These are phyloP conservation scores for Amanita rubescens DNA, from an alignment of 768 basidiomycete species.

Conservation along the genomic window DNA sequence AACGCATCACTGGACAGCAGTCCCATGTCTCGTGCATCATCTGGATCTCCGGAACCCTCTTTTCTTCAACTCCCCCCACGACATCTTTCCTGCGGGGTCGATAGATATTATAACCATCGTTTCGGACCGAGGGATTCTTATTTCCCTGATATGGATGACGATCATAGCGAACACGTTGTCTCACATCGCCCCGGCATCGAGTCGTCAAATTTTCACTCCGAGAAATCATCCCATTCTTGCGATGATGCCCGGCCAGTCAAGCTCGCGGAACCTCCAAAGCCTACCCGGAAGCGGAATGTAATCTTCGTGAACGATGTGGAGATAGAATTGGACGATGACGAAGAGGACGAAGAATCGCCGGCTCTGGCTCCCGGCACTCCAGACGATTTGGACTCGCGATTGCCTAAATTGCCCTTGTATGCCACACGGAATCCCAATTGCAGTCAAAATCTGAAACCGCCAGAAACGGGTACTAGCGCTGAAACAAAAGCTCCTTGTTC, in stretches of 20 bases:
- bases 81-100: background rate
- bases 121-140: slow-evolving; percentile 6
- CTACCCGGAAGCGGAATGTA: slow-evolving; percentile 23
- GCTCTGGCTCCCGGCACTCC: background rate
- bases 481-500: background rate
- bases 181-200: slow-evolving; percentile 1
- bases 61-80: slow-evolving; percentile 22
- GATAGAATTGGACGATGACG: slow-evolving; percentile 26
- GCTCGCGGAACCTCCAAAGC: background rate
- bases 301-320: slow-evolving; percentile 34
- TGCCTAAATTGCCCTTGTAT: background rate
- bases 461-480: background rate
- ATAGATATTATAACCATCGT: slow-evolving; percentile 3
- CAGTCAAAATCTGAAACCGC: slow-evolving; percentile 2
- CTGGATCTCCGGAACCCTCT: slow-evolving; percentile 23
- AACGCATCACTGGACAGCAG: slow-evolving; percentile 32
- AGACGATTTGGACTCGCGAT: background rate
- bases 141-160: slow-evolving; percentile 4
- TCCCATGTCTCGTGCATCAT: slow-evolving; percentile 27
- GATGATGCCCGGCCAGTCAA: background rate
- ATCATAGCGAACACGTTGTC: background rate
- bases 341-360: background rate
- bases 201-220: background rate
- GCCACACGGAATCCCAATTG: background rate
- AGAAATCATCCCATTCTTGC: background rate